Evolutionary conservation across 768 basidiomycete genomes (phyloP).

Genomic region (Fistulinella prunicolor): DNA sequence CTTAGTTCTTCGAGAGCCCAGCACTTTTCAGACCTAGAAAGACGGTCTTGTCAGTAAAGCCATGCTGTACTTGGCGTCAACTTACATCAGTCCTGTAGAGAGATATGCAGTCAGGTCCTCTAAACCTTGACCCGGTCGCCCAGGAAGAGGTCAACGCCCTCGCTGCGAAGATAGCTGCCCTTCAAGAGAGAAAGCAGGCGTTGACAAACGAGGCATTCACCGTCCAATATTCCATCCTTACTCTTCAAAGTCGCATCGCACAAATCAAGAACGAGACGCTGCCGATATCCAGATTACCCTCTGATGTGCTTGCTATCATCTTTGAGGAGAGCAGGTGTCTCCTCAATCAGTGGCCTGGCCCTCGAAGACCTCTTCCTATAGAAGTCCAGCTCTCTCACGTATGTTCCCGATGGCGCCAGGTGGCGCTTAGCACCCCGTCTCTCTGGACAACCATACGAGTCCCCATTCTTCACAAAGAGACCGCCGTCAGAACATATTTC

Average conservation of each 20-base stretch:
- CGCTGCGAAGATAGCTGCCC: constrained; percentile 14
- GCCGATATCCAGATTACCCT: constrained; percentile 29
- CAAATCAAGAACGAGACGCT: constrained; percentile 31
- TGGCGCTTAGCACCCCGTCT: constrained; percentile 34
- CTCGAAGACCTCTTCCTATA: constrained; percentile 29
- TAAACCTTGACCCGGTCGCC: constrained; percentile 19
- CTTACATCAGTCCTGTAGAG: constrained; percentile 22
- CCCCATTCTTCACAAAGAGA: constrained; percentile 29
- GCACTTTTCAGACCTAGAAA: too few species aligned
- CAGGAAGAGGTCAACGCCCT: constrained; percentile 28
- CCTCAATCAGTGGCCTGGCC: constrained; percentile 26
- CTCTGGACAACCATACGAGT: constrained; percentile 36
- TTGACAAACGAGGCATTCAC: constrained; percentile 24
- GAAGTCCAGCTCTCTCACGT: constrained; percentile 37
- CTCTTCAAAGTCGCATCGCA: constrained; percentile 32
- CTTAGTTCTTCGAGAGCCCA: too few species aligned
- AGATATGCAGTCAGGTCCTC: constrained; percentile 15
- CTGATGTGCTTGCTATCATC: constrained; percentile 34
- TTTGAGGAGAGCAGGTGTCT: constrained; percentile 31
- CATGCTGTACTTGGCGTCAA: constrained; percentile 9
- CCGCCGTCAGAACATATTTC: constrained; percentile 29
- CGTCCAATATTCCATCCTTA: constrained; percentile 27
- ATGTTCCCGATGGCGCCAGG: constrained; percentile 34
- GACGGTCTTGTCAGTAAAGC: constrained; percentile 23
- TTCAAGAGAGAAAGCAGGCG: constrained; percentile 22